Evolutionary conservation across 805 yeast genomes (phyloP).

Genomic region (Starmerella bombicola): DNA sequence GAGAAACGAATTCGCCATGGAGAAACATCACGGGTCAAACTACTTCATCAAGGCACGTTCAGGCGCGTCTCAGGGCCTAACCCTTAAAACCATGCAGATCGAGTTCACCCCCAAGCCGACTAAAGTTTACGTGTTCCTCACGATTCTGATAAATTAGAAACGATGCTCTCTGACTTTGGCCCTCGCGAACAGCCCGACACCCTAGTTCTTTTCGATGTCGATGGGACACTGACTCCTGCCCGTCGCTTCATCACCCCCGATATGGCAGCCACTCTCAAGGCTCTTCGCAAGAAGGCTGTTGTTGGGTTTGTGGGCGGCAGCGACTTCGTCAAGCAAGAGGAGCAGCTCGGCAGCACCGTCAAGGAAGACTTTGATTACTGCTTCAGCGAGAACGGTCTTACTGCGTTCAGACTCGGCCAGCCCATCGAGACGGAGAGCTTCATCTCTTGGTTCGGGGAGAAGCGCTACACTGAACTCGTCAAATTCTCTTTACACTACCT

Average conservation of each 20-base stretch:
- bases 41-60: too few species aligned
- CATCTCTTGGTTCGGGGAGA: constrained; percentile 91
- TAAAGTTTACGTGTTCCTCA: neutral
- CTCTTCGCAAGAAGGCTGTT: constrained; percentile 81
- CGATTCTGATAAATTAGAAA: neutral
- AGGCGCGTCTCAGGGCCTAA: too few species aligned
- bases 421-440: constrained; percentile 86
- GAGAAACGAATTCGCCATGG: too few species aligned
- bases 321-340: constrained; percentile 85
- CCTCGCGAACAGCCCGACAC: constrained; percentile 61
- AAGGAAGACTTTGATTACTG: constrained; percentile 82
- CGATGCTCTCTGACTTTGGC: constrained; percentile 46
- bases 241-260: constrained; percentile 56
- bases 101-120: too few species aligned
- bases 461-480: constrained; percentile 77
- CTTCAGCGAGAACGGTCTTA: constrained; percentile 94
- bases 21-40: too few species aligned
- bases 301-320: constrained; percentile 98
- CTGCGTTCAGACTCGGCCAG: constrained; percentile 88
- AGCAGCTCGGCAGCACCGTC: constrained; percentile 78
- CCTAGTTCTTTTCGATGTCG: constrained; percentile 90
- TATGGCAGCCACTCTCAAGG: constrained; percentile 55
- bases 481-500: constrained; percentile 77
- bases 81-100: neutral
- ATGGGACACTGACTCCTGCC: constrained; percentile 97